phyloP scores from a whole-genome alignment of 257 asterid genomes.

The Capsicum chinense region DNA sequence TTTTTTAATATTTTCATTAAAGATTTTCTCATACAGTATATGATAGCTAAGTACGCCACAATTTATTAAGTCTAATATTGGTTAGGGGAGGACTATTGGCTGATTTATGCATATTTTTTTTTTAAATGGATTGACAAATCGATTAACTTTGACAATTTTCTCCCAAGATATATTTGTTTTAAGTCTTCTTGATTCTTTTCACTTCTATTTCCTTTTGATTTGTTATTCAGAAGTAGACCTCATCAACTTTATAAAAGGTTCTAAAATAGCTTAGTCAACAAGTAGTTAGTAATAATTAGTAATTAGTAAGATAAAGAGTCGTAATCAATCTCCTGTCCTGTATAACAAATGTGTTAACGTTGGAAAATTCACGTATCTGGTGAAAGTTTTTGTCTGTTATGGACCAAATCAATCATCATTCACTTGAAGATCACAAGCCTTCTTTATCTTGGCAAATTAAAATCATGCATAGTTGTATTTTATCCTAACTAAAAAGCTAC shows the following conservation, averaged over 20 bases:
- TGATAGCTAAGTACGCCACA: neutral
- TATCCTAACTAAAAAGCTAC: slow-evolving; percentile 51
- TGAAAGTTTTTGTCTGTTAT: neutral
- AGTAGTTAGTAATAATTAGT: neutral
- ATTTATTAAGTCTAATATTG: neutral
- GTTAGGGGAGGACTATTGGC: neutral
- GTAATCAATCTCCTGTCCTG: slow-evolving; percentile 13
- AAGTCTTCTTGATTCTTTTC: slow-evolving; percentile 10
- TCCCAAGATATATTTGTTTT: slow-evolving; percentile 9
- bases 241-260: neutral
- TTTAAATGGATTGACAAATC: neutral
- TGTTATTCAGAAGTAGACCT: neutral
- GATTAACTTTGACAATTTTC: neutral
- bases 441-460: slow-evolving; percentile 28
- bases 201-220: neutral
- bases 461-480: slow-evolving; percentile 7
- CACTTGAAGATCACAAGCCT: neutral
- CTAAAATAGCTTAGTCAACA: neutral
- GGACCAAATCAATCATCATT: slow-evolving; percentile 1
- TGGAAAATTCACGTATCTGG: neutral
- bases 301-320: neutral
- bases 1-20: neutral
- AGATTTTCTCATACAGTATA: neutral
- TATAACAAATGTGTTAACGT: neutral
- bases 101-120: neutral